Base-by-base conservation (phyloP, 495 filamentous ascomycete species). In the Lepraria neglecta region DNA sequence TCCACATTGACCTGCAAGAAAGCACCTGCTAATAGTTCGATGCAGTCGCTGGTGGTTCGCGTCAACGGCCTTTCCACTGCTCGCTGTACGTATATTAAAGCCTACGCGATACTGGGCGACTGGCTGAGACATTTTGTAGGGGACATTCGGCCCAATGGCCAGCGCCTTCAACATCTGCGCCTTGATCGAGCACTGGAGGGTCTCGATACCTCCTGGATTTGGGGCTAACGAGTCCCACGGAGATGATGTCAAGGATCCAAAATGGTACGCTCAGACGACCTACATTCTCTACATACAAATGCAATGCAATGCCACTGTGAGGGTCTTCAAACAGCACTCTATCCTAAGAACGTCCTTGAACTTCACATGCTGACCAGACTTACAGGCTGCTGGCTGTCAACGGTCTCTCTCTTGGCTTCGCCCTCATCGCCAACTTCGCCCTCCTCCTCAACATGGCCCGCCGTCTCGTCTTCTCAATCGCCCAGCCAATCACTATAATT, bases 141-240 rank as follows among this genome's bases (percentile, higher is more conserved):
- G 87, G 46, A 92, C 89, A 0, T 85, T 96, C 58, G 91, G 91
- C 0, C 91, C 91, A 4, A 88, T 94, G 60, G 90, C 90, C 24
- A 86, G 76, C 78, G 85, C 87, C 21, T 90, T 95, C 79, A 88
- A 80, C 70, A 84, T 96, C 44, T 89, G 87, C 69, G 85, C 88
- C 30, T 74, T 96, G 40, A 83, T 85, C 6, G 76, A 83, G 64
- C 78, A 83, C 48, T 95, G 91, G 91, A 77, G 87, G 54, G 83
- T 86, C 64, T 77, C 79, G 53, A 78, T 84, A 50, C 78, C 76
- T 6, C 78, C 82, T 9, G 80, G 76, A 9, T 76, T 83, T 2
- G 80, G 76, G 7, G 70, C 65, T 43, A 70, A 71, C 38, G 75
- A 80, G 64, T 72, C 67, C 58, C 70, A 78, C 60, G 87, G 80